Evolutionary conservation across 805 yeast genomes (phyloP), one percentile per base, ranked within the genome.

Genomic region (Pichia cabralensis): DNA sequence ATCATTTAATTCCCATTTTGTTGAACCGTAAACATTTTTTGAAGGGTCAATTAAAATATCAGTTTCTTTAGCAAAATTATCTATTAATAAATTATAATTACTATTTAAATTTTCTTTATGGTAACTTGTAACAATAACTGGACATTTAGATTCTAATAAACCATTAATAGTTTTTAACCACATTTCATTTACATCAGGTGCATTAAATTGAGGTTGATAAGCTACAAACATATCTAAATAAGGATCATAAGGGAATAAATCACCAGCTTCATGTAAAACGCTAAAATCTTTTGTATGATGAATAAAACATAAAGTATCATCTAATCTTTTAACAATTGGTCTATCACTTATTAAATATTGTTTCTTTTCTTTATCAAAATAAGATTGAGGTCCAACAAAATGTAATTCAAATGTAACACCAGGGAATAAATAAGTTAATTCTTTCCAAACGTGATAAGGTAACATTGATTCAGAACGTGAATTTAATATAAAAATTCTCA

Each of bases 231-330:
- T 74, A 55, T 92, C 98, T 54, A 84, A 70, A 58, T 89, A 92
- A 29, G 99, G 98, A 57, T 92, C 98, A 57, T 88, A 92, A 5
- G 98, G 98, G 76, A 85, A 84, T 56, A 92, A 83, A 60, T 89
- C 96, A 49, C 88, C 92, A 31, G 84, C 78, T 49, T 86, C 86
- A 60, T 92, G 95, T 41, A 81, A 67, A 26, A 81, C 89, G 53
- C 86, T 85, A 75, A 92, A 92, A 58, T 80, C 88, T 49, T 83
- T 81, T 1, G 97, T 85, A 59, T 88, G 95, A 61, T 80, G 80
- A 38, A 80, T 72, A 46, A 88, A 68, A 19, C 81, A 66, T 48
- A 92, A 56, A 34, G 78, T 75, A 33, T 74, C 78, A 57, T 84
- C 95, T 31, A 80, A 62, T 50, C 88, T 73, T 47, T 76, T 74